Evolutionary conservation across 306 rosid species (phyloP), one percentile per base, ranked within the genome.

Genomic region (Medicago arabica): DNA sequence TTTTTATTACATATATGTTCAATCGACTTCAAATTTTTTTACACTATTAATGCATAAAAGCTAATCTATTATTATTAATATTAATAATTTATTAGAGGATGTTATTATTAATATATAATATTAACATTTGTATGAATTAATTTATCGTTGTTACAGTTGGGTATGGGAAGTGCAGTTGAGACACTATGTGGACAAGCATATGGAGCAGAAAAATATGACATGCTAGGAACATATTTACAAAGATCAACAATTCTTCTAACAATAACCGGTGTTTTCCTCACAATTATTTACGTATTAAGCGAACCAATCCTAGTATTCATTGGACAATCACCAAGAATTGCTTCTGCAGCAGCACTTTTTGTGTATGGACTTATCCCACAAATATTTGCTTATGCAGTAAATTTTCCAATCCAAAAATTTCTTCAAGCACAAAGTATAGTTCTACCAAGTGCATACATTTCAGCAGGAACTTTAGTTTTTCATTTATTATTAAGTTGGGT

Each of bases 141-240:
- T 55, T 19, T 55, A 46, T 17, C 34, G 11, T 10, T 64, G 53
- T 44, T 7, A 21, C 86, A 92, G 98, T 77, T 90, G 25, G 98
- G 98, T 0, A 90, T 93, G 98, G 98, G 98, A 15, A 93, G 98
- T 57, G 98, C 98, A 0, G 98, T 90, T n/a, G 98, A 93, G 75
- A 93, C 96, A 0, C 79, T 93, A 15, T 90, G 98, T 12, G 98
- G 98, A 1, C 98, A 90, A 85, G 94, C 98, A 3, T 89, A 59
- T 23, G 98, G 98, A 1, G 98, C 95, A 0, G 39, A 72, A 0
- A 90, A 85, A 63, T 86, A 38, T 11, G 91, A 74, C 1, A 87
- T 90, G 95, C 31, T 93, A 1, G 97, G 97, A 4, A 6, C 83
- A 0, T 92, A 92, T 74, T 21, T 93, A 54, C 98, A 93, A 63